A percentile compares a stretch with the other conserved stretches of the same genome.
Evolutionary conservation across 208 protist species (phyloP).

Genomic region (Trypanosoma vivax): DNA sequence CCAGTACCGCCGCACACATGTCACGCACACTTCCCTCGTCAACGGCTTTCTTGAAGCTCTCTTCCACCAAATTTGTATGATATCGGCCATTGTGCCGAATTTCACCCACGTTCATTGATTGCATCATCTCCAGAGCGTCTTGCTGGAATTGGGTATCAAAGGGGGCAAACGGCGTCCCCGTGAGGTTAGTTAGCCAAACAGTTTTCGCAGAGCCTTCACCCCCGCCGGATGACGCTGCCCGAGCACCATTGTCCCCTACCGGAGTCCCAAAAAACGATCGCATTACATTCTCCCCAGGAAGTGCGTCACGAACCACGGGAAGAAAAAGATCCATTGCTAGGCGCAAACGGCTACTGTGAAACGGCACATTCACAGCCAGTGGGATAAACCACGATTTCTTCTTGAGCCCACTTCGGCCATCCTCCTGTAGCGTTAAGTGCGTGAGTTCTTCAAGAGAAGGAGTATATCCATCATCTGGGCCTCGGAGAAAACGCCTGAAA

Average conservation of each 20-base stretch:
- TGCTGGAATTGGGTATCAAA: constrained; percentile 48
- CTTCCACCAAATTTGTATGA: constrained; percentile 28
- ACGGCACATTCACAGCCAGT: constrained; percentile 69
- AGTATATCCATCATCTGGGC: constrained; percentile 80
- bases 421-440: constrained; percentile 73
- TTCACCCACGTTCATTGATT: constrained; percentile 75
- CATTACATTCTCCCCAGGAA: constrained; percentile 57
- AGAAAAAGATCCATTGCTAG: constrained; percentile 62
- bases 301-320: constrained; percentile 49
- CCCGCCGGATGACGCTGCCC: neutral
- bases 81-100: constrained; percentile 66
- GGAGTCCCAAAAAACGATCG: constrained; percentile 43
- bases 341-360: constrained; percentile 72
- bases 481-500: constrained; percentile 74
- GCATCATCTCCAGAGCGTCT: constrained; percentile 32
- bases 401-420: constrained; percentile 81
- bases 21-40: constrained; percentile 42
- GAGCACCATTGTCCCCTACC: neutral
- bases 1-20: constrained; percentile 64
- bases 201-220: constrained; percentile 8
- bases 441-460: constrained; percentile 63
- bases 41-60: constrained; percentile 38
- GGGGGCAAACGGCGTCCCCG: constrained; percentile 56
- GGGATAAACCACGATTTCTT: constrained; percentile 88
- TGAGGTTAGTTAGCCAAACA: constrained; percentile 82